These are phyloP conservation scores for Boletus tylopilopsis DNA, from an alignment of 768 basidiomycete species.

Conservation along the genomic window DNA sequence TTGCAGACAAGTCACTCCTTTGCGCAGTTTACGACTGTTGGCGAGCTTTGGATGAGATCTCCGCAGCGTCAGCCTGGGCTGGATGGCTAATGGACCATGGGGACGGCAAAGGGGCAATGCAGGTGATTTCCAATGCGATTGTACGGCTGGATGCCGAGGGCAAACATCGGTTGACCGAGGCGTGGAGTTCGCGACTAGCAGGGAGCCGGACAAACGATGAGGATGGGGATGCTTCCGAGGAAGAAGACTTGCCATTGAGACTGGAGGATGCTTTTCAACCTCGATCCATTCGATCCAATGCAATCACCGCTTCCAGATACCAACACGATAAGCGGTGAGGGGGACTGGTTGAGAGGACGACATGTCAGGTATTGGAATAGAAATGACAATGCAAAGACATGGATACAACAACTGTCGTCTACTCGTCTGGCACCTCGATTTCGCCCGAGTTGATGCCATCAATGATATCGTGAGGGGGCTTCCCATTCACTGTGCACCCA, in stretches of 20 bases:
- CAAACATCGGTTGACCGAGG: conserved; percentile 33
- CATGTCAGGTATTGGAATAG: conserved; percentile 2
- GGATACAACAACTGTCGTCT: conserved; percentile 33
- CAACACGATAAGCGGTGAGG: neutral
- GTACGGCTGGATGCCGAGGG: conserved; percentile 25
- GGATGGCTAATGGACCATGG: conserved; percentile 43
- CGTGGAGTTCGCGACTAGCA: conserved; percentile 31
- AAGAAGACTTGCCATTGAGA: conserved; percentile 13
- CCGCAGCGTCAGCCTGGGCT: conserved; percentile 43
- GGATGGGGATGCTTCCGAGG: conserved; percentile 7
- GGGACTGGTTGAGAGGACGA: too few relatives aligned
- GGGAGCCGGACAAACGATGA: conserved; percentile 7
- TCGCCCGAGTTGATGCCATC: conserved; percentile 83
- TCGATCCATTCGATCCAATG: neutral
- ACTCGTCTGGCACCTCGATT: conserved; percentile 84
- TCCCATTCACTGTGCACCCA: conserved; percentile 94
- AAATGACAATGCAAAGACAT: conserved; percentile 10
- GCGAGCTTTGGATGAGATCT: conserved; percentile 35
- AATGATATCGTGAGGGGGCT: conserved; percentile 89
- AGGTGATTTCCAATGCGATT: conserved; percentile 33
- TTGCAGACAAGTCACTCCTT: conserved; percentile 18
- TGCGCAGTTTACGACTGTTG: conserved; percentile 39
- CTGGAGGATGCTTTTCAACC: conserved; percentile 6
- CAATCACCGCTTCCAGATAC: neutral
- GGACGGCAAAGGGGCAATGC: conserved; percentile 39